A percentile compares a stretch with the other conserved stretches of the same genome.
Evolutionary conservation across 352 stramenopile genomes (phyloP).

Genomic region (Pythium pyrilobum): DNA sequence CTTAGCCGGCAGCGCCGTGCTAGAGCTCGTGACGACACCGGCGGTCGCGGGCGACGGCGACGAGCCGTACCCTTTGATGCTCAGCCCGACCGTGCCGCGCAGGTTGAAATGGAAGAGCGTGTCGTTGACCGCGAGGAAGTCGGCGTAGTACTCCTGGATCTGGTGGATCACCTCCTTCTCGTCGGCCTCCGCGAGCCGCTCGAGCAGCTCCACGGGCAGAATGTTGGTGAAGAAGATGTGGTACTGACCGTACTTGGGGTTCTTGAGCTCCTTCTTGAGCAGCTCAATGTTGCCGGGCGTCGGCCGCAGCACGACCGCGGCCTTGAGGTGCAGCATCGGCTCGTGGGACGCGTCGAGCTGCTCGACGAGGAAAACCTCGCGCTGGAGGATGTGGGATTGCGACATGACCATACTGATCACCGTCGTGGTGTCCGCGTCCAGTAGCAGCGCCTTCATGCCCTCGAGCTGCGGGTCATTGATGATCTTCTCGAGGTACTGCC

Average conservation of each 20-base stretch:
- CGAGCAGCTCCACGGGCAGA: constrained; percentile 88
- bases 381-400: constrained; percentile 94
- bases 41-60: constrained; percentile 34
- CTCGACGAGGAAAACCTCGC: constrained; percentile 95
- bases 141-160: constrained; percentile 99
- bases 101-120: constrained; percentile 97
- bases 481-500: constrained; percentile 79
- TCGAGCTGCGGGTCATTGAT: constrained; percentile 75
- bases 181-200: constrained; percentile 95
- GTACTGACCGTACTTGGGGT: constrained; percentile 97
- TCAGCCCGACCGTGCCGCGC: constrained; percentile 46
- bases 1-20: constrained; percentile 20
- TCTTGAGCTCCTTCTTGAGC: constrained; percentile 89
- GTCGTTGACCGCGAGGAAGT: constrained; percentile 98
- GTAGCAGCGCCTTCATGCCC: constrained; percentile 97
- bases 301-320: constrained; percentile 92
- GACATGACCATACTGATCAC: constrained; percentile 95
- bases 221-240: constrained; percentile 99
- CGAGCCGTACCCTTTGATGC: constrained; percentile 28
- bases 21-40: constrained; percentile 36
- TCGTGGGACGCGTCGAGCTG: constrained; percentile 84
- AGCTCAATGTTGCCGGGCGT: constrained; percentile 91
- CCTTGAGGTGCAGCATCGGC: constrained; percentile 92
- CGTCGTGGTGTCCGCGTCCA: constrained; percentile 94
- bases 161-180: constrained; percentile 91